Conservation (phyloP, 148 eudicot genomes). For the Mesembryanthemum crystallinum region DNA sequence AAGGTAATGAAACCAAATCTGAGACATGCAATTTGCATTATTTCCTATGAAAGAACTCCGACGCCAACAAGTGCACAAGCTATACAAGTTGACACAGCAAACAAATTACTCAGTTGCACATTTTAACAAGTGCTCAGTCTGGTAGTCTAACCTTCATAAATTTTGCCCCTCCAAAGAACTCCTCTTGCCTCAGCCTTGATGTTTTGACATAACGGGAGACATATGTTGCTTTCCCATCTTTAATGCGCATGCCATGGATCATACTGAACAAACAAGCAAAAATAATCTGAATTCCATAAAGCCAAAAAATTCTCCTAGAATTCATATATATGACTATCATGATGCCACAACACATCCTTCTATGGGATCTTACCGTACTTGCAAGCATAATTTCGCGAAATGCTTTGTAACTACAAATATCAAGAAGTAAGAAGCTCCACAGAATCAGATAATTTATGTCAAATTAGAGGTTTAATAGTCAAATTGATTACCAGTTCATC, state of each 20-base stretch:
- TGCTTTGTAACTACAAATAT: neutral
- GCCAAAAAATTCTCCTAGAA: neutral
- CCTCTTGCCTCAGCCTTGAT: slow-evolving; percentile 85
- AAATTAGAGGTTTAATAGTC: neutral
- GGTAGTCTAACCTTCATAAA: slow-evolving; percentile 72
- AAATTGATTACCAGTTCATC: neutral
- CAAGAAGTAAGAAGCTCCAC: slow-evolving; percentile 1
- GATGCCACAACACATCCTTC: neutral
- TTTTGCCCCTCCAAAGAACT: slow-evolving; percentile 72
- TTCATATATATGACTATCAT: neutral
- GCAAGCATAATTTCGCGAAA: neutral
- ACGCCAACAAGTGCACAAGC: neutral
- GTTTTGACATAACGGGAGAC: slow-evolving; percentile 93
- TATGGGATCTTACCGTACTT: neutral
- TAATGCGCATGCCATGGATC: slow-evolving; percentile 92
- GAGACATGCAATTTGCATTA: neutral
- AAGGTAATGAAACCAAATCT: too few species aligned
- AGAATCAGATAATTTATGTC: neutral
- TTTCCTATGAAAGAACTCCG: neutral
- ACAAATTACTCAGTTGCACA: neutral
- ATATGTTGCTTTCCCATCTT: slow-evolving; percentile 95
- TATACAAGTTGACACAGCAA: neutral
- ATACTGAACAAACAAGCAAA: slow-evolving; percentile 38
- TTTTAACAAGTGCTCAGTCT: neutral
- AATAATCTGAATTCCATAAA: neutral